A percentile compares a stretch with the other conserved stretches of the same genome.
These are phyloP conservation scores for Fraxinus quadrangulata DNA, from an alignment of 257 asterid genomes.

Conservation along the genomic window DNA sequence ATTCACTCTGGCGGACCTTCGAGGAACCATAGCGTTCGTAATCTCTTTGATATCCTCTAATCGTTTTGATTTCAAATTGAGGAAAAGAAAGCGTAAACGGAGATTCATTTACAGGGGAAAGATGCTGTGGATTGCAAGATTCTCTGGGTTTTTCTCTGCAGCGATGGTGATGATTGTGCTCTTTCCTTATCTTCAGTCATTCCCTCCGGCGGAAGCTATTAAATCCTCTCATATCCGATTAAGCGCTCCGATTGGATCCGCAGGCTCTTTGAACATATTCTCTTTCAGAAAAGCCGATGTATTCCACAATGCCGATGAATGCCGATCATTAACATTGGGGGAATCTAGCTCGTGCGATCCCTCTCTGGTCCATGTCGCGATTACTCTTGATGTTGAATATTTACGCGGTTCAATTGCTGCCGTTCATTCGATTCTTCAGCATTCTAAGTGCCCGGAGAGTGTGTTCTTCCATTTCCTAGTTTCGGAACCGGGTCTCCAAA, in stretches of 20 bases:
- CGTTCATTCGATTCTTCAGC: constrained; percentile 26
- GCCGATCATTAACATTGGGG: constrained; percentile 9
- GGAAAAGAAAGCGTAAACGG: constrained; percentile 31
- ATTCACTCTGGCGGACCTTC: constrained; percentile 55
- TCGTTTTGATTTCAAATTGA: constrained; percentile 35
- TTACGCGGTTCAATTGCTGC: constrained; percentile 30
- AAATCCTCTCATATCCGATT: constrained; percentile 4
- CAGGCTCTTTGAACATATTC: not conserved
- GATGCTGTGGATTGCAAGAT: constrained; percentile 26
- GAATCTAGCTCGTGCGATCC: constrained; percentile 14
- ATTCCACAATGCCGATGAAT: constrained; percentile 25
- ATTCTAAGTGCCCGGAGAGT: constrained; percentile 23
- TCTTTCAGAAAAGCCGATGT: constrained; percentile 12
- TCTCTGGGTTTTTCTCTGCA: constrained; percentile 11
- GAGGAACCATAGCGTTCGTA: constrained; percentile 58
- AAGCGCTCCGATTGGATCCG: not conserved
- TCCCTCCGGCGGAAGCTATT: constrained; percentile 23
- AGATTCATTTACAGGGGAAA: constrained; percentile 21
- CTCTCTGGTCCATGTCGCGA: constrained; percentile 24
- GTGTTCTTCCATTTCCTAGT: constrained; percentile 27
- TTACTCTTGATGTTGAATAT: constrained; percentile 24
- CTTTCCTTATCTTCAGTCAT: constrained; percentile 15
- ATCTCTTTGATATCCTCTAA: constrained; percentile 33
- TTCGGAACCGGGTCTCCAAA: constrained; percentile 20
- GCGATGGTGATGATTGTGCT: constrained; percentile 8